These are phyloP conservation scores for Globisporangium cederbergense DNA, from an alignment of 352 stramenopile species.

Conservation along the genomic window DNA sequence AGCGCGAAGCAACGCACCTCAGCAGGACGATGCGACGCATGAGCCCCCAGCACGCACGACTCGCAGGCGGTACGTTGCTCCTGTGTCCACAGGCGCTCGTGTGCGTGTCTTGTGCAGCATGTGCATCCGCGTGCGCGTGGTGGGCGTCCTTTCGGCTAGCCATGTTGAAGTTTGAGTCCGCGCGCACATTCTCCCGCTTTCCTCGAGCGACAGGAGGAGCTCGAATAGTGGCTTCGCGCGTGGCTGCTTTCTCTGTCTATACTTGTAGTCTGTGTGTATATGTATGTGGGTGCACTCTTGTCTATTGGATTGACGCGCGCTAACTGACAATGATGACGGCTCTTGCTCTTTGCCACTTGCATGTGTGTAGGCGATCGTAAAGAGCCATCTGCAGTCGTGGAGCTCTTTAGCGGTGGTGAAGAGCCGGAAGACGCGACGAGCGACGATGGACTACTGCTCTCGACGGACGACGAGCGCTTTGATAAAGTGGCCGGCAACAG, in stretches of 20 bases:
- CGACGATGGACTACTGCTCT: constrained; percentile 7
- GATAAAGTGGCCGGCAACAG: constrained; percentile 5
- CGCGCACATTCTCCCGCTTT: not conserved
- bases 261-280: not conserved
- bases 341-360: not conserved
- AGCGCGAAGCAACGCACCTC: not conserved
- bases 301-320: not conserved
- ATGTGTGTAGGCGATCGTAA: not conserved
- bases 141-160: not conserved
- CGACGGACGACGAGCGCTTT: constrained; percentile 9
- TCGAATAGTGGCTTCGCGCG: not conserved
- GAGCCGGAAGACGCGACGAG: constrained; percentile 14
- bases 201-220: not conserved
- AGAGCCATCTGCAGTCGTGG: constrained; percentile 1
- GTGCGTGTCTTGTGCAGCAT: not conserved
- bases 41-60: constrained; percentile 3
- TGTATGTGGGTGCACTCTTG: not conserved
- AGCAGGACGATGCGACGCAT: constrained; percentile 9
- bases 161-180: constrained; percentile 7
- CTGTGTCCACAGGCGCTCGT: not conserved
- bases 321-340: not conserved
- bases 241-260: not conserved
- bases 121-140: not conserved
- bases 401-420: constrained; percentile 7
- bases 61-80: constrained; percentile 7